Conservation (phyloP, 1,139 yeast species). For the Magnusiomyces tetraspermus region DNA sequence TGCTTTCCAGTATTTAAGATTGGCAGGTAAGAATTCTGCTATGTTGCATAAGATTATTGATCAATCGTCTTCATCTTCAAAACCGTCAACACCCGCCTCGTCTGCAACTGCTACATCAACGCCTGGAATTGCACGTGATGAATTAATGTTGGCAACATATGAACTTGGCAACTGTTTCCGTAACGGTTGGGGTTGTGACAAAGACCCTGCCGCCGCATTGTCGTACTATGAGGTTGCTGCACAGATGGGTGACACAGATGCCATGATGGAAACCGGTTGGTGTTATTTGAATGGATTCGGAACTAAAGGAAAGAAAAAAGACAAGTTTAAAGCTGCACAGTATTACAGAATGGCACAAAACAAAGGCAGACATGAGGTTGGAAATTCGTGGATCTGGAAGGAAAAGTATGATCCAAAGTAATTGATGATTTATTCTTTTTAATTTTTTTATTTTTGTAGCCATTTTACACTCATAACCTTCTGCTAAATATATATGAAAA, state of each 20-base stretch:
- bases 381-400: constrained; percentile 33
- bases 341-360: constrained; percentile 28
- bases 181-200: constrained; percentile 31
- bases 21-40: constrained; percentile 26
- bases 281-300: constrained; percentile 29
- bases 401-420: constrained; percentile 20
- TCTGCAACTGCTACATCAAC: background rate
- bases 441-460: background rate
- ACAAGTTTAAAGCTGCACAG: constrained; percentile 28
- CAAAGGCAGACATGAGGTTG: constrained; percentile 28
- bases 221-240: constrained; percentile 31
- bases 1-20: constrained; percentile 25
- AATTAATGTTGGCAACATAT: constrained; percentile 28
- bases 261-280: constrained; percentile 29
- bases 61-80: constrained; percentile 1
- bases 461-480: too few relatives aligned
- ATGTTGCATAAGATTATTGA: constrained; percentile 18
- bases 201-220: constrained; percentile 26
- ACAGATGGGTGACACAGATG: constrained; percentile 30
- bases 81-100: background rate
- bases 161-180: constrained; percentile 32
- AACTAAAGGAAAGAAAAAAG: constrained; percentile 22
- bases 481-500: too few relatives aligned
- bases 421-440: background rate
- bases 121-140: constrained; percentile 23